These are phyloP conservation scores for Leishmania arabica DNA, from an alignment of 208 protist genomes.

Conservation along the genomic window DNA sequence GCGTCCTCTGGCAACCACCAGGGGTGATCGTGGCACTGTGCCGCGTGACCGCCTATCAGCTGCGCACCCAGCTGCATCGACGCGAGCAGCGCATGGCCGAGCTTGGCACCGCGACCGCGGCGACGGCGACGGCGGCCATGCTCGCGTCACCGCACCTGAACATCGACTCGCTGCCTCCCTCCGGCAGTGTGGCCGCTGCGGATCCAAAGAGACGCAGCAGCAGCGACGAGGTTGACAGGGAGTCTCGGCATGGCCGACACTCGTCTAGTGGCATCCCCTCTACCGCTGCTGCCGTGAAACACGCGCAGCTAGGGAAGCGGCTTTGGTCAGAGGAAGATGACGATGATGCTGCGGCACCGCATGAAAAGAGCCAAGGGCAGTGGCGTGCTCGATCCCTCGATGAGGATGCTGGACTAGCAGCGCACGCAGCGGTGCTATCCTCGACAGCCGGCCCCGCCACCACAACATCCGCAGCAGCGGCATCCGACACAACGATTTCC, in stretches of 20 bases:
- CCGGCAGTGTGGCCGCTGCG: neutral
- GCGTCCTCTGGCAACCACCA: conserved; percentile 16
- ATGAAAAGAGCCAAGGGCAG: neutral
- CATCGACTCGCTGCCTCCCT: neutral
- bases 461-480: neutral
- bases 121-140: neutral
- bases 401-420: neutral
- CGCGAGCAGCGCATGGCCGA: conserved; percentile 12
- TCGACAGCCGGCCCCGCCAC: neutral
- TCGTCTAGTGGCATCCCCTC: neutral
- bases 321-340: conserved; percentile 8
- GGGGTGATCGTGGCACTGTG: conserved; percentile 22
- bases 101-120: neutral
- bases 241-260: neutral
- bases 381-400: neutral
- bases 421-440: neutral
- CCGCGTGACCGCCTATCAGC: conserved; percentile 19
- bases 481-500: neutral
- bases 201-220: neutral
- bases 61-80: conserved; percentile 19
- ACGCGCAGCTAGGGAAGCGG: neutral
- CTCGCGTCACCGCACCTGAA: neutral
- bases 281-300: neutral
- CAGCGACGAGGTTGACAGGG: neutral
- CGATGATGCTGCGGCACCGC: neutral